phyloP scores from a whole-genome alignment of 2,329 filamentous ascomycete species.

The Ophiostoma novo-ulmi region DNA sequence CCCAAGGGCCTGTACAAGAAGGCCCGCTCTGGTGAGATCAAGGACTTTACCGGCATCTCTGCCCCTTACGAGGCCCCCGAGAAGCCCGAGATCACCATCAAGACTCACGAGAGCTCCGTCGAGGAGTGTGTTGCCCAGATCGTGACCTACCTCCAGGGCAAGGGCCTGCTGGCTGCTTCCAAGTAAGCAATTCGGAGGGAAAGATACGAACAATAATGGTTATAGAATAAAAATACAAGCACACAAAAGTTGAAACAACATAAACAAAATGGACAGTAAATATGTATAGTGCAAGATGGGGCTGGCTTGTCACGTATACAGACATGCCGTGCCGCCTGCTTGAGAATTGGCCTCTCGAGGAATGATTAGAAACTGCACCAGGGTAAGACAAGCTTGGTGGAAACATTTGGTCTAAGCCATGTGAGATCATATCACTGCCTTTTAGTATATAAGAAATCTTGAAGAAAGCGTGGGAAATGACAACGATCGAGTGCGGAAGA shows the following conservation, averaged over 20 bases:
- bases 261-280: too few species aligned
- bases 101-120: constrained; percentile 73
- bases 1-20: constrained; percentile 98
- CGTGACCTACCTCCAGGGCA: constrained; percentile 67
- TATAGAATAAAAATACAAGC: neutral
- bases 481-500: neutral
- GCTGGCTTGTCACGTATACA: too few species aligned
- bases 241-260: neutral
- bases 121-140: constrained; percentile 87
- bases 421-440: neutral
- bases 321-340: too few species aligned
- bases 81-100: constrained; percentile 80
- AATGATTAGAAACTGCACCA: too few species aligned
- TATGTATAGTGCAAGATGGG: too few species aligned
- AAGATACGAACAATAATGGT: neutral
- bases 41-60: constrained; percentile 93
- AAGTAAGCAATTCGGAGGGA: neutral
- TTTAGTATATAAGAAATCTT: too few species aligned
- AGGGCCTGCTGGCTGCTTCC: constrained; percentile 49
- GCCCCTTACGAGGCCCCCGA: constrained; percentile 90
- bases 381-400: neutral
- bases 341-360: too few species aligned
- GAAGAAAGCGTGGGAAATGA: neutral
- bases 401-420: neutral
- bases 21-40: constrained; percentile 86